phyloP scores from a whole-genome alignment of 768 basidiomycete genomes.

The Panaeolus cyanescens region DNA sequence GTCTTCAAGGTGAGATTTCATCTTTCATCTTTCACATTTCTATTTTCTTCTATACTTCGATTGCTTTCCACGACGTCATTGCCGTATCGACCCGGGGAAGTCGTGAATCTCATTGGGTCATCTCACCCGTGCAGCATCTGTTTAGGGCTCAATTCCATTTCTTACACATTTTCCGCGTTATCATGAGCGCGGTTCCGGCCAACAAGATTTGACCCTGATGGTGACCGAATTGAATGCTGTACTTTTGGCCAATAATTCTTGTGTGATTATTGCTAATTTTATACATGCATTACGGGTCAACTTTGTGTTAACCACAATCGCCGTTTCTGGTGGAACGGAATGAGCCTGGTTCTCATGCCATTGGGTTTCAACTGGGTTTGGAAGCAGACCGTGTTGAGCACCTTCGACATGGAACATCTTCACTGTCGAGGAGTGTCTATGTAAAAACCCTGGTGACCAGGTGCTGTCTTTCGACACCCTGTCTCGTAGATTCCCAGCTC shows the following conservation, averaged over 20 bases:
- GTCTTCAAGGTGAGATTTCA: conserved; percentile 75
- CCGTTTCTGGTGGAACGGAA: background rate
- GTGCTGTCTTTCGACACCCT: background rate
- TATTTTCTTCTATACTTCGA: background rate
- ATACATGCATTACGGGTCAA: background rate
- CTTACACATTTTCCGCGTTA: background rate
- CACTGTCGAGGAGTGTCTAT: background rate
- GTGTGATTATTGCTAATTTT: background rate
- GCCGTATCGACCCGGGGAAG: background rate
- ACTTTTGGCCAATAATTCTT: background rate
- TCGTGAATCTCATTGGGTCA: background rate
- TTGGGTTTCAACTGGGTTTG: background rate
- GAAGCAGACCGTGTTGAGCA: background rate
- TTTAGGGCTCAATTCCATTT: background rate
- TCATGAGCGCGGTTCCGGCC: background rate
- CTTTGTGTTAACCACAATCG: background rate
- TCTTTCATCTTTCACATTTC: background rate
- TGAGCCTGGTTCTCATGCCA: background rate
- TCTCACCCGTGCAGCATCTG: background rate
- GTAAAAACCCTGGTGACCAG: background rate
- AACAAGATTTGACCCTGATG: background rate
- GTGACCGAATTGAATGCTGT: background rate
- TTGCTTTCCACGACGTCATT: background rate
- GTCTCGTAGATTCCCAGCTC: background rate
- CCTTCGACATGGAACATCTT: background rate